Conservation (phyloP, 495 filamentous ascomycete species). For the Amorphotheca resinae region DNA sequence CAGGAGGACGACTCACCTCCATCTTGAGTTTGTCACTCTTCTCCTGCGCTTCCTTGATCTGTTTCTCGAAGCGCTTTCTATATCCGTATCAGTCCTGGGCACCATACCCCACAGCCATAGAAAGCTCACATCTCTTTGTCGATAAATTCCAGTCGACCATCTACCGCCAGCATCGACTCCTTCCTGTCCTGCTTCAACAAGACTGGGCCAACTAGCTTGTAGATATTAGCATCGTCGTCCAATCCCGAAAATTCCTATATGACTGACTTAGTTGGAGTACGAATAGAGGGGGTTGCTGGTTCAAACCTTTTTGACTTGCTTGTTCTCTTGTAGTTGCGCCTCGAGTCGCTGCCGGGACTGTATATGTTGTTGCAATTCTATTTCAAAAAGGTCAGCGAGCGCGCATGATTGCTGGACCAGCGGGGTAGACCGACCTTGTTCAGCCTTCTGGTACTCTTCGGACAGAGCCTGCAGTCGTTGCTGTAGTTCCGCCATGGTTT, state of each 20-base stretch:
- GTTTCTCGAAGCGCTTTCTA: slow-evolving; percentile 70
- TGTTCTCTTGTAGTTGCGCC: slow-evolving; percentile 86
- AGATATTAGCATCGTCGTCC: slow-evolving; percentile 73
- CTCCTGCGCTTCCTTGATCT: slow-evolving; percentile 66
- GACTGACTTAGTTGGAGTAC: slow-evolving; percentile 11
- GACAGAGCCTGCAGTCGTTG: slow-evolving; percentile 63
- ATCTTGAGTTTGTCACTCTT: slow-evolving; percentile 73
- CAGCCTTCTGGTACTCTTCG: slow-evolving; percentile 76
- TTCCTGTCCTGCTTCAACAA: slow-evolving; percentile 85
- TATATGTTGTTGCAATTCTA: slow-evolving; percentile 67
- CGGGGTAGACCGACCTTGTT: slow-evolving; percentile 45
- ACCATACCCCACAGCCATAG: neutral
- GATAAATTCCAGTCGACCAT: slow-evolving; percentile 83
- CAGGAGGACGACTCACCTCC: slow-evolving; percentile 34
- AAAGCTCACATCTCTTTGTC: slow-evolving; percentile 76
- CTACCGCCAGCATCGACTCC: slow-evolving; percentile 81
- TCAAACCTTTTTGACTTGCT: slow-evolving; percentile 65
- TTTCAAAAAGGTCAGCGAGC: neutral
- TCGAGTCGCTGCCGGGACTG: slow-evolving; percentile 85
- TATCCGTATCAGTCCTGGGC: slow-evolving; percentile 6
- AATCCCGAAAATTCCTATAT: slow-evolving; percentile 77
- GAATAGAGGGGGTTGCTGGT: neutral
- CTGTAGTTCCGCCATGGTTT: slow-evolving; percentile 34
- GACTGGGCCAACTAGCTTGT: slow-evolving; percentile 87
- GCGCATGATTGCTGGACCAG: neutral